Base-by-base conservation (phyloP, 208 protist species). In the Acanthamoeba polyphaga region DNA sequence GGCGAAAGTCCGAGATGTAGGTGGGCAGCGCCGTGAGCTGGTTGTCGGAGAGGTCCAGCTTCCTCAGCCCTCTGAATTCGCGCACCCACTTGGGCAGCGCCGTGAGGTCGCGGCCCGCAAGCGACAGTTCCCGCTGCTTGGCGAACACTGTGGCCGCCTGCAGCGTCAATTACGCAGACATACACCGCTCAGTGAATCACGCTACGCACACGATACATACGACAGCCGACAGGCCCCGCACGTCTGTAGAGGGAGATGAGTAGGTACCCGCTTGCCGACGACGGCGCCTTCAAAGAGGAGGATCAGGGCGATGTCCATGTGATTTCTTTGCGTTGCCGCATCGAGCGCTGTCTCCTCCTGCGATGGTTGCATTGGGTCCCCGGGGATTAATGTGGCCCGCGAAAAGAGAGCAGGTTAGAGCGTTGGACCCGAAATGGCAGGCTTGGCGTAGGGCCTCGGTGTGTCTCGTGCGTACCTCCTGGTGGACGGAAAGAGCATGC, bases 11-110 rank as follows among this genome's bases (percentile, higher is more conserved):
- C 10, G 85, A 91, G 17, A 91, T 64, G 60, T 49, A 91, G 64
- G 85, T 74, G n/a, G 85, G 85, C 38, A 91, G 85, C 22, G 55
- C 64, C 6, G 85, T 91, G 22, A 91, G 85, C 49, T 64, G 32
- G 27, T 91, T 91, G 55, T 91, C 32, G n/a, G 85, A 91, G 29
- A 91, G 85, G 32, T 91, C 85, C 15, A 91, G 58, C 85, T 64
- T 70, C 38, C 29, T 38, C 55, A 91, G 58, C 38, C 15, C 64
- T 32, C 64, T 32, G 27, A 91, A 91, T 15, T 62, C 64, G 55
- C 49, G 85, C 10, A 91, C 38, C 32, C 85, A 91, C 85, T 91
- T 70, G 55, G 85, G 85, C 51, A 91, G 38, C 49, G 55, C 32
- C n/a, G 64, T 70, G 15, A 91, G 64, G n/a, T 70, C 55, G 58